Evolutionary conservation across 306 rosid genomes (phyloP).

Genomic region (Lithocarpus polystachyus): DNA sequence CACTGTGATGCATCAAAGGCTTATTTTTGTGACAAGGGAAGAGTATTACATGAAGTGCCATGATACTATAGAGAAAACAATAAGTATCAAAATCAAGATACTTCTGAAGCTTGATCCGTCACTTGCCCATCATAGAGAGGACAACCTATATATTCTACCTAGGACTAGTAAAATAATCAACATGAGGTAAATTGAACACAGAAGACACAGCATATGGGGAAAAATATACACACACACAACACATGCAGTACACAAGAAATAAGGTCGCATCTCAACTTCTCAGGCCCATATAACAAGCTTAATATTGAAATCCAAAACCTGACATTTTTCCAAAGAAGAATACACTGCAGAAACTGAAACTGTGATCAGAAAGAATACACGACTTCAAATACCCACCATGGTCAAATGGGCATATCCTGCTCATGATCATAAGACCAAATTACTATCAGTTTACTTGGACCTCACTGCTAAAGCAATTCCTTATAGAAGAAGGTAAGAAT

Average conservation of each 20-base stretch:
- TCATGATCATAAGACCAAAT: too few relatives aligned
- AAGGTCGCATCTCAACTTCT: background rate
- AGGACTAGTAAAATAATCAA: background rate
- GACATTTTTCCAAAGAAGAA: too few relatives aligned
- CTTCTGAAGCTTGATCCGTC: background rate
- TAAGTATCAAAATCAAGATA: background rate
- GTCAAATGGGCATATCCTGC: too few relatives aligned
- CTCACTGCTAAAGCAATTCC: too few relatives aligned
- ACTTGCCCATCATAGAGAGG: background rate
- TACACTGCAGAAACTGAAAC: too few relatives aligned
- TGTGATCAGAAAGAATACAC: too few relatives aligned
- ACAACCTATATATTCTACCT: background rate
- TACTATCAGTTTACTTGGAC: too few relatives aligned
- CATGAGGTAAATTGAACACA: background rate
- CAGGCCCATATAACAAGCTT: too few relatives aligned
- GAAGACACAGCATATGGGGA: background rate
- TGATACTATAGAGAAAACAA: background rate
- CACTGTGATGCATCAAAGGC: background rate
- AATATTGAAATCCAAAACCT: too few relatives aligned
- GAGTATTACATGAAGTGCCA: conserved; percentile 1
- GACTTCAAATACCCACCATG: too few relatives aligned
- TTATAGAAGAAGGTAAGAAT: too few relatives aligned
- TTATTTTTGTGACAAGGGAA: background rate
- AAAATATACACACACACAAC: background rate
- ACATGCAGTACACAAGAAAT: background rate